A percentile compares a stretch with the other conserved stretches of the same genome.
These are phyloP conservation scores for Setaria italica DNA, from an alignment of 202 grass and related monocot species.

Conservation along the genomic window DNA sequence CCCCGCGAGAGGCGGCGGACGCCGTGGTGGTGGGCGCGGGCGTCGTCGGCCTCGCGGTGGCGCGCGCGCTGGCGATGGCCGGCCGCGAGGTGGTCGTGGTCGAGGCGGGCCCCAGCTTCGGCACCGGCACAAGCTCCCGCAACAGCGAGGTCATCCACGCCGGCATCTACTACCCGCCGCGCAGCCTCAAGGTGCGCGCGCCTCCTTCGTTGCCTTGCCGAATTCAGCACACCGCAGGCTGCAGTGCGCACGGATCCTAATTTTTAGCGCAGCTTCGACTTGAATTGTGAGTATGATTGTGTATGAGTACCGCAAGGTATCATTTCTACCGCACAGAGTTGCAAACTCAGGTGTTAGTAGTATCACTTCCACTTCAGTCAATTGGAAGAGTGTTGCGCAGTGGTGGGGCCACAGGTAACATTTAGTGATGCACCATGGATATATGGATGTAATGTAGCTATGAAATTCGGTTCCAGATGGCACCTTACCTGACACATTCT, in stretches of 20 bases:
- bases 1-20: slow-evolving; percentile 66
- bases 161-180: slow-evolving; percentile 82
- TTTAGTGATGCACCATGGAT: background rate
- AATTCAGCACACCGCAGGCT: background rate
- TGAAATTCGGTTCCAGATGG: background rate
- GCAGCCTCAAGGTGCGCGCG: slow-evolving; percentile 70
- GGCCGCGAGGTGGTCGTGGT: slow-evolving; percentile 87
- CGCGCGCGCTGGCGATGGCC: slow-evolving; percentile 71
- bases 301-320: background rate
- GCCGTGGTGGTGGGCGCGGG: slow-evolving; percentile 88
- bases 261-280: background rate
- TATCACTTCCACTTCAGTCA: background rate
- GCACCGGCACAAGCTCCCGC: slow-evolving; percentile 91
- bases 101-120: slow-evolving; percentile 79
- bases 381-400: background rate
- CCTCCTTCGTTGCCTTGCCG: background rate
- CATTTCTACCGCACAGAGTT: background rate
- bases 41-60: slow-evolving; percentile 78
- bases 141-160: slow-evolving; percentile 98
- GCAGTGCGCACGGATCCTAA: background rate
- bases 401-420: background rate
- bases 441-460: background rate
- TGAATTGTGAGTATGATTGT: background rate
- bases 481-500: background rate
- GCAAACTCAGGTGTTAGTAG: background rate